Evolutionary conservation across 163 green algal genomes (phyloP).

Genomic region (Prototheca stagnorum): DNA sequence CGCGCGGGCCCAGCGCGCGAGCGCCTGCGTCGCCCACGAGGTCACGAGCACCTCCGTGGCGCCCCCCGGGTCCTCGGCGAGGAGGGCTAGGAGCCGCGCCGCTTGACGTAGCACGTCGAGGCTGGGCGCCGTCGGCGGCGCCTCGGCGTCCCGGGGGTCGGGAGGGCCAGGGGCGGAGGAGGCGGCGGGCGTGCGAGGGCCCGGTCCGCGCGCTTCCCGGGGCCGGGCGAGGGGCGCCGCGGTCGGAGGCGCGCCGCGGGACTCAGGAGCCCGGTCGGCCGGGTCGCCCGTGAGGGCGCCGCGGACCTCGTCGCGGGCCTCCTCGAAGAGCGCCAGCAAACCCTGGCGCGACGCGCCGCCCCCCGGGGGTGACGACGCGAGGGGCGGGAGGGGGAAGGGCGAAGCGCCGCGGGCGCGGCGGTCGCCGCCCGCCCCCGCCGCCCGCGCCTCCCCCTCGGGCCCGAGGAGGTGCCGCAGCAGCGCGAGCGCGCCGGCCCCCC

Average conservation of each 20-base stretch:
- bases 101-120: slow-evolving; percentile 15
- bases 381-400: not conserved
- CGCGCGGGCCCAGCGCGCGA: slow-evolving; percentile 20
- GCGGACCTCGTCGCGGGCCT: no score
- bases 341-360: not conserved
- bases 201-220: not conserved
- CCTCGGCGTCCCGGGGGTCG: no score
- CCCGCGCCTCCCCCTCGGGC: slow-evolving; percentile 1
- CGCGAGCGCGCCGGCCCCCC: slow-evolving; percentile 30
- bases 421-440: no score
- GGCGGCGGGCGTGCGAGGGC: no score
- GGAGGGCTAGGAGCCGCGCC: slow-evolving; percentile 38
- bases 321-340: no score
- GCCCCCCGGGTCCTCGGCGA: slow-evolving; percentile 21
- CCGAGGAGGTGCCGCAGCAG: slow-evolving; percentile 43
- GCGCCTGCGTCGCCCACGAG: slow-evolving; percentile 13
- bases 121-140: no score
- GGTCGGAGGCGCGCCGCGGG: not conserved
- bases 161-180: no score
- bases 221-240: not conserved
- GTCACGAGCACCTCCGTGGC: slow-evolving; percentile 1
- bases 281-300: no score
- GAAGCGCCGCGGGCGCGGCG: no score
- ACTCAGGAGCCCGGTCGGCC: no score
- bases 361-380: not conserved